Base-by-base conservation (phyloP, 345 rosid species). In the Brassica napus region DNA sequence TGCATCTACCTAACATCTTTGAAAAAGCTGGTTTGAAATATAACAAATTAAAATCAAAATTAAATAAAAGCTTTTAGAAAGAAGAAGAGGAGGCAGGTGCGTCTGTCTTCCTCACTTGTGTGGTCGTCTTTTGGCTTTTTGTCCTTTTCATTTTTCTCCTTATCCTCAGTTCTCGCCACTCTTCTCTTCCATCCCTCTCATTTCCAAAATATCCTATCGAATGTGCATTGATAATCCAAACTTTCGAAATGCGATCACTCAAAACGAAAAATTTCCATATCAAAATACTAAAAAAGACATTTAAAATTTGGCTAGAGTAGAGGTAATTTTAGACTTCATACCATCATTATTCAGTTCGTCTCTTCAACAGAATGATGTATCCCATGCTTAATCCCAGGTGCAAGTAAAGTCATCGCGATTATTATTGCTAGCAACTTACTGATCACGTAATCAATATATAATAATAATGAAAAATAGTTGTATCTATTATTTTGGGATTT, bases 1-100 rank as follows among this genome's bases (percentile, higher is more conserved):
- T 69, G 83, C 59, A 74, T 63, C 76, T 54, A 80, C 83, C 79
- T 74, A 80, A 74, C 83, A 74, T 75, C 71, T 79, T 74, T 74
- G 78, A 62, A 68, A 79, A 73, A 68, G 65, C 44, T 30, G 10
- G 32, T 55, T 63, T 15, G 39, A 16, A 4, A 68, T 18, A 14
- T 0, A 55, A 65, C 7, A 63, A 52, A 7, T 9, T 16, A 55
- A 58, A 18, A 55, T 55, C 8, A 44, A 59, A 70, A 3, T n/a
- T 52, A 52, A 52, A n/a, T n/a, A 52, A 15, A 64, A 18, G 24
- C 21, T 61, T 61, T 35, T 34, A 58, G 8, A 71, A 57, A 79
- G 55, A 15, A 58, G 60, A 59, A 30, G 57, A n/a, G 57, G 30
- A 68, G 71, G 75, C 79, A 74, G 82, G 79, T 79, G 79, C 65